phyloP scores from a whole-genome alignment of 2,329 filamentous ascomycete species.

The Epichloe hybrida region DNA sequence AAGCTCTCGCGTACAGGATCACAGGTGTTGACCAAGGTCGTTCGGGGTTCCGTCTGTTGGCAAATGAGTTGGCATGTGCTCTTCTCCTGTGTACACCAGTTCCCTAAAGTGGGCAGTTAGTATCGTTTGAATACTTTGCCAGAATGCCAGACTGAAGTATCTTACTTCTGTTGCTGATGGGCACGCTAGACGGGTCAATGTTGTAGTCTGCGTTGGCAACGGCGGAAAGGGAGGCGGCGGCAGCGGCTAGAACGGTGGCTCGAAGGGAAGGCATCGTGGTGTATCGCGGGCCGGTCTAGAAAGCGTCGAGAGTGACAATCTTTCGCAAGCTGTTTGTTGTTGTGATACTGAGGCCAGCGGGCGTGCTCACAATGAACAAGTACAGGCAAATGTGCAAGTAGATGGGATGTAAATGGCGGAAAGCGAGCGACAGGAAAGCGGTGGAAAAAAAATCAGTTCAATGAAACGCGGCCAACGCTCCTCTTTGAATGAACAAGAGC shows the following conservation, averaged over 20 bases:
- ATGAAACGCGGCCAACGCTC: not conserved
- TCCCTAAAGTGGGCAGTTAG: slow-evolving; percentile 23
- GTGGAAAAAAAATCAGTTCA: not conserved
- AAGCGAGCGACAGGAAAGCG: not conserved
- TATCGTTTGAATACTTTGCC: not conserved
- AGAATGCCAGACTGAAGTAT: not conserved
- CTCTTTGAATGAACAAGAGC: not conserved
- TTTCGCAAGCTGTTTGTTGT: not conserved
- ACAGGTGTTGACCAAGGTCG: slow-evolving; percentile 49
- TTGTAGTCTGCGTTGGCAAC: slow-evolving; percentile 41
- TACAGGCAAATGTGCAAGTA: not conserved
- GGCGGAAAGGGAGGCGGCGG: slow-evolving; percentile 33
- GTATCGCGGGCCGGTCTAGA: not conserved
- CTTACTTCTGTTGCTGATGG: slow-evolving; percentile 38
- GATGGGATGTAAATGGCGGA: not conserved
- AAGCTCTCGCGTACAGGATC: slow-evolving; percentile 37
- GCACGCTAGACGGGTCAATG: slow-evolving; percentile 50
- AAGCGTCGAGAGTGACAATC: not conserved
- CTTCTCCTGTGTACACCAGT: slow-evolving; percentile 53
- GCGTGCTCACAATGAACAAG: not conserved
- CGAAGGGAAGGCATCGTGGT: slow-evolving; percentile 41
- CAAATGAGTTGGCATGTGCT: slow-evolving; percentile 61
- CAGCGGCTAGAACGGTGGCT: slow-evolving; percentile 38
- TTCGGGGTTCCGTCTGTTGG: slow-evolving; percentile 40
- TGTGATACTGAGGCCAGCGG: not conserved